Conservation (phyloP, 23 red algal genomes). For the Gracilaria gracilis region DNA sequence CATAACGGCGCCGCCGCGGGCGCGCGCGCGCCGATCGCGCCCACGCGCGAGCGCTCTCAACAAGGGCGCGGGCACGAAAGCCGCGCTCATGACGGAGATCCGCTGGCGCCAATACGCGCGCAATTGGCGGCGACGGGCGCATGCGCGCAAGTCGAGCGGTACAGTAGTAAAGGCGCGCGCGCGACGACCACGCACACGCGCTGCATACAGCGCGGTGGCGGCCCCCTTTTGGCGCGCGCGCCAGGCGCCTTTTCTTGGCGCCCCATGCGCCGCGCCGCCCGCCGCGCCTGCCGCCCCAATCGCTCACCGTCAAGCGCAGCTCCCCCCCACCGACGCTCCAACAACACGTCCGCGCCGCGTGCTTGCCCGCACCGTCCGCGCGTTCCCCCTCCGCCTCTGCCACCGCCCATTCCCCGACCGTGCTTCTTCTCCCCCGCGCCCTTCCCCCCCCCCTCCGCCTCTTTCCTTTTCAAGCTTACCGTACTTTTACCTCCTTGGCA, state of each 20-base stretch:
- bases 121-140: too few relatives aligned
- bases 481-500: background rate
- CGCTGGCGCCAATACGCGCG: too few relatives aligned
- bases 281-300: background rate
- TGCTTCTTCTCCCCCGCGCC: slow-evolving; percentile 16
- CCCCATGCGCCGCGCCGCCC: slow-evolving; percentile 28
- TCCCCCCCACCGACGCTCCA: slow-evolving; percentile 10
- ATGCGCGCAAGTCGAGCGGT: too few relatives aligned
- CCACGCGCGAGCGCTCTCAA: background rate
- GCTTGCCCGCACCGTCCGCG: slow-evolving; percentile 31
- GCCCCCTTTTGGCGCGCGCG: background rate
- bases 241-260: slow-evolving; percentile 29
- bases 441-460: background rate
- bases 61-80: background rate
- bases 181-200: background rate
- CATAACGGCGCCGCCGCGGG: too few relatives aligned
- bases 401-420: background rate
- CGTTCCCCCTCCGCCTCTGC: slow-evolving; percentile 5
- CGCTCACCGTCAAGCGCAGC: slow-evolving; percentile 64
- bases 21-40: background rate
- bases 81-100: too few relatives aligned
- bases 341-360: slow-evolving; percentile 30
- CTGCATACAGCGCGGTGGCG: background rate
- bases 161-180: background rate
- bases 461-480: slow-evolving; percentile 1